A percentile compares a stretch with the other conserved stretches of the same genome.
These are phyloP conservation scores for Podosphaera leucotricha DNA, from an alignment of 2,329 filamentous ascomycete genomes.

Conservation along the genomic window DNA sequence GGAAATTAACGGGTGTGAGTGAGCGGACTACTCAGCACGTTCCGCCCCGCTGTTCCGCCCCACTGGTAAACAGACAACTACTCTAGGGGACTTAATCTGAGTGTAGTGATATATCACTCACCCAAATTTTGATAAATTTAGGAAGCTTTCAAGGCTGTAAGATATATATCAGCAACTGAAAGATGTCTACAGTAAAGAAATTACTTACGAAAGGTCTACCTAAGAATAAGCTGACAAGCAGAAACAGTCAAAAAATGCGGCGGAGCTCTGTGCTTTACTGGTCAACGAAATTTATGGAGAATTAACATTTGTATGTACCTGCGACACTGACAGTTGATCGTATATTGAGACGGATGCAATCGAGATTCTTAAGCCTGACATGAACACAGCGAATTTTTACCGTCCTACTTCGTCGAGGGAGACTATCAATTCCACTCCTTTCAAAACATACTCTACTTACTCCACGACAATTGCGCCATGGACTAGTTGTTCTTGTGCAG, in stretches of 20 bases:
- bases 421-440: conserved; percentile 47
- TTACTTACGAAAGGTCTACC: not conserved
- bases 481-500: conserved; percentile 64
- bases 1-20: not conserved
- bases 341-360: not conserved
- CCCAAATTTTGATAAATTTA: too few relatives aligned
- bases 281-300: conserved; percentile 80
- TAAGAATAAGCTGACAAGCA: conserved; percentile 4
- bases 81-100: too few relatives aligned
- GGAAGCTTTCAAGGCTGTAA: conserved; percentile 14
- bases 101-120: too few relatives aligned
- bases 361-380: not conserved
- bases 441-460: conserved; percentile 48
- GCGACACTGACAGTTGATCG: not conserved
- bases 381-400: conserved; percentile 54
- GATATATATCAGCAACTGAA: conserved; percentile 49
- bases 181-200: conserved; percentile 29
- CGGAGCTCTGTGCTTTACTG: conserved; percentile 75
- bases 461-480: conserved; percentile 55
- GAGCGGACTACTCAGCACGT: not conserved
- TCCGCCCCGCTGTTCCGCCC: not conserved
- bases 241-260: conserved; percentile 42
- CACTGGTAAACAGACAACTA: not conserved
- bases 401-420: conserved; percentile 54
- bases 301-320: conserved; percentile 55